Base-by-base conservation (phyloP, 305 asterid species). In the Rubia balearica region DNA sequence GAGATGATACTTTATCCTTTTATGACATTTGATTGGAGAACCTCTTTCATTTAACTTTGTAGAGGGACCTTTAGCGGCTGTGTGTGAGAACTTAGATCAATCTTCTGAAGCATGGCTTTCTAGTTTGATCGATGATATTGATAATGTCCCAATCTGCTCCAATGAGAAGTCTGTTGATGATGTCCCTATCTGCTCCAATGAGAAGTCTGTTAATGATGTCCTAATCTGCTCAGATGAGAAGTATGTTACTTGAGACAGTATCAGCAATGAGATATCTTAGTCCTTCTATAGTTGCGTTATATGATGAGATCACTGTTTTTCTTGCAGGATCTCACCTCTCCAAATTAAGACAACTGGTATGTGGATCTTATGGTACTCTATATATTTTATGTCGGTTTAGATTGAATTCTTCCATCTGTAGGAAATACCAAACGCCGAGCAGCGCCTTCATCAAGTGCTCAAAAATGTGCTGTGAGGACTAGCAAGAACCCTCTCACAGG, bases 41-140 rank as follows among this genome's bases (percentile, higher is more conserved):
- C 55, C 42, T 72, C 38, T 53, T 27, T 21, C 51, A 51, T n/a
- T 27, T 38, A 21, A 61, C 57, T 53, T 60, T 42, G 42, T 77
- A 78, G 86, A 69, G 19, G 81, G 74, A 43, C 45, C 78, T 2
- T 64, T 64, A 67, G 64, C 81, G 48, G 69, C 79, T 11, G 65
- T 72, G 51, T 48, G 49, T 9, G 80, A 68, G 74, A 72, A 55
- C 61, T 55, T 83, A 67, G 85, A 83, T 74, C 76, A 72, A 70
- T 55, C 82, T 40, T 76, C 75, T 62, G 85, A 80, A 72, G 76
- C 67, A 51, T 83, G 85, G 85, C 38, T 83, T 53, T 67, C 81
- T 6, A 73, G 73, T 69, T 78, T 76, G 73, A 69, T 83, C 61
- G 71, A 61, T 69, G 81, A 80, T 66, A 22, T 51, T 16, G 57